Evolutionary conservation across 169 alveolate genomes (phyloP).

Genomic region (Plasmodium knowlesi): DNA sequence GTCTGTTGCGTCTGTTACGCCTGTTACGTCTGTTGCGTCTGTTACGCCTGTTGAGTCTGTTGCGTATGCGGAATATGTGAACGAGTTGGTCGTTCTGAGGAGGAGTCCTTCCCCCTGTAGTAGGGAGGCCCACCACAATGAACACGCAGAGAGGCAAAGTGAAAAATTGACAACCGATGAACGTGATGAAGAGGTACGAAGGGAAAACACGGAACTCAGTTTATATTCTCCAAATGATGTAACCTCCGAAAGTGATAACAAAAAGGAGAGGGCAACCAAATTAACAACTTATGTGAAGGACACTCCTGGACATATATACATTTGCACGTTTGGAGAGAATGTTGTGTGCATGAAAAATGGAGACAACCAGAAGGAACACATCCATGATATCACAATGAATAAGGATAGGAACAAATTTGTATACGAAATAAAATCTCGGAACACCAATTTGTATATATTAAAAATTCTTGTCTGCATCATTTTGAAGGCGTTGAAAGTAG

Average conservation of each 20-base stretch:
- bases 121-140: not conserved
- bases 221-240: not conserved
- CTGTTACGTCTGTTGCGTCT: not conserved
- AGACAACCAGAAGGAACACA: not conserved
- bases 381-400: not conserved
- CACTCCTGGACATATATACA: not conserved
- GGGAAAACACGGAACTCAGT: not conserved
- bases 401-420: not conserved
- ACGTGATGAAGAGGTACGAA: not conserved
- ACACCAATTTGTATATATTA: constrained; percentile 32
- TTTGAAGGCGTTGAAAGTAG: constrained; percentile 43
- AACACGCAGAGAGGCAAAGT: not conserved
- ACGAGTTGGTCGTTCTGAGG: constrained; percentile 5
- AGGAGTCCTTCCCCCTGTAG: not conserved
- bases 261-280: not conserved
- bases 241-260: not conserved
- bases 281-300: not conserved
- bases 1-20: too few species aligned
- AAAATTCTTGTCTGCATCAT: constrained; percentile 18
- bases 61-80: not conserved
- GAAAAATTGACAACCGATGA: not conserved
- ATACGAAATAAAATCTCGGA: not conserved
- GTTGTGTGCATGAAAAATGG: constrained; percentile 13
- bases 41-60: too few species aligned
- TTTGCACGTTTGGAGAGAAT: constrained; percentile 20